Percentiles rank a stretch among this genome's conserved stretches.
These are phyloP conservation scores for Xylaria venustula DNA, from an alignment of 495 filamentous ascomycete genomes.

Conservation along the genomic window DNA sequence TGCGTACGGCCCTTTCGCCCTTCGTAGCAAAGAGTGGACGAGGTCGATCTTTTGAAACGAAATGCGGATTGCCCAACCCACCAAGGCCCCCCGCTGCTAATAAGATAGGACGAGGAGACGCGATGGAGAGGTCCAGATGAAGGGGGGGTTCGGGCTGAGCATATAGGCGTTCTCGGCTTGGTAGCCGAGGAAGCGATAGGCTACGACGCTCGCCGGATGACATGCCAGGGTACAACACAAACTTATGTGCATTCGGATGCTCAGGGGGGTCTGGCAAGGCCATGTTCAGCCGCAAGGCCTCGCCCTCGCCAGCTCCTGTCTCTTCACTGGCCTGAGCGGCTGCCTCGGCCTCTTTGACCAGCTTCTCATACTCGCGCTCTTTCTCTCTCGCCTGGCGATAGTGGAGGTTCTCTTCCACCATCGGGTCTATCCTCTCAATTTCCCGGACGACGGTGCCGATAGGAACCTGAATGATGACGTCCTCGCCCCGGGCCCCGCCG, in stretches of 20 bases:
- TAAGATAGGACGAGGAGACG: constrained; percentile 81
- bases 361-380: constrained; percentile 30
- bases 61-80: constrained; percentile 91
- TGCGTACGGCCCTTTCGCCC: constrained; percentile 72
- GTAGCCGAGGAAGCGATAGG: constrained; percentile 56
- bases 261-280: constrained; percentile 30
- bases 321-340: constrained; percentile 31
- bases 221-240: constrained; percentile 78
- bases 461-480: constrained; percentile 85
- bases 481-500: constrained; percentile 78
- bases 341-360: constrained; percentile 27
- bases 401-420: constrained; percentile 58
- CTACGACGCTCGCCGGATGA: constrained; percentile 64
- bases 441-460: constrained; percentile 90
- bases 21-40: constrained; percentile 85
- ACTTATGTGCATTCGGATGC: constrained; percentile 60
- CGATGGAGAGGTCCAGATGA: constrained; percentile 74
- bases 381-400: constrained; percentile 33
- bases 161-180: constrained; percentile 56
- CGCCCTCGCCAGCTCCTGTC: constrained; percentile 28
- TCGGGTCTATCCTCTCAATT: constrained; percentile 71
- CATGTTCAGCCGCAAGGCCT: constrained; percentile 16
- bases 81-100: constrained; percentile 87
- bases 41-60: constrained; percentile 64
- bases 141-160: constrained; percentile 70